These are phyloP conservation scores for Phytopythium boreale DNA, from an alignment of 352 stramenopile species.

Conservation along the genomic window DNA sequence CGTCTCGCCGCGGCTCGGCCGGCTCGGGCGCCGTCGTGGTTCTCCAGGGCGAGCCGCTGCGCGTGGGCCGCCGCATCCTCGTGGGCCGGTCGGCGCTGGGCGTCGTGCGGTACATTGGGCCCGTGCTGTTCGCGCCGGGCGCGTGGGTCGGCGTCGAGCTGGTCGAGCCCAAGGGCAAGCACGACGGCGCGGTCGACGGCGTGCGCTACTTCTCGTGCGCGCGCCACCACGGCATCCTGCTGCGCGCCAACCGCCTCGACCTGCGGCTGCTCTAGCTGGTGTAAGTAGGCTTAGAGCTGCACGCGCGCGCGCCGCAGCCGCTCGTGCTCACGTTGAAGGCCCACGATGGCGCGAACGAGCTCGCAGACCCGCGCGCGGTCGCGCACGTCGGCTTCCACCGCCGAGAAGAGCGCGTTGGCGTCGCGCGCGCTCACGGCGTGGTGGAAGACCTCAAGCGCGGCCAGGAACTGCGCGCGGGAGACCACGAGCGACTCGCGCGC, in stretches of 20 bases:
- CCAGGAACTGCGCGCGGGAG: conserved; percentile 54
- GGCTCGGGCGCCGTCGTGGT: neutral
- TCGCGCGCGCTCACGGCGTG: conserved; percentile 28
- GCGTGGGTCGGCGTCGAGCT: conserved; percentile 80
- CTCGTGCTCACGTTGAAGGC: conserved; percentile 43
- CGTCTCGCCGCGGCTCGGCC: neutral
- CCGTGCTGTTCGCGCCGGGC: conserved; percentile 53
- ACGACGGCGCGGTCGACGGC: conserved; percentile 58
- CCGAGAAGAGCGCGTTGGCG: conserved; percentile 63
- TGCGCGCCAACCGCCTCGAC: conserved; percentile 57
- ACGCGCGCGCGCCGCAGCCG: conserved; percentile 23
- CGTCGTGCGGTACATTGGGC: conserved; percentile 67
- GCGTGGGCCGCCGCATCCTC: conserved; percentile 56
- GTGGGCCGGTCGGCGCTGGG: conserved; percentile 47
- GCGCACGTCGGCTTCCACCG: conserved; percentile 48
- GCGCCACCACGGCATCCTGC: conserved; percentile 60
- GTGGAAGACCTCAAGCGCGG: conserved; percentile 49
- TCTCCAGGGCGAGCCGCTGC: conserved; percentile 11
- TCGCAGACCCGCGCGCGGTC: conserved; percentile 50
- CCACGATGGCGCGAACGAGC: conserved; percentile 37
- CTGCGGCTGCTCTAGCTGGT: conserved; percentile 16
- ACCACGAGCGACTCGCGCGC: conserved; percentile 34
- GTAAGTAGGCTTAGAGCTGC: neutral
- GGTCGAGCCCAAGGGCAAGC: conserved; percentile 53
- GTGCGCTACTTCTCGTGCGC: conserved; percentile 63